A percentile compares a stretch with the other conserved stretches of the same genome.
These are phyloP conservation scores for Hyaloscypha finlandica DNA, from an alignment of 495 filamentous ascomycete genomes.

Conservation along the genomic window DNA sequence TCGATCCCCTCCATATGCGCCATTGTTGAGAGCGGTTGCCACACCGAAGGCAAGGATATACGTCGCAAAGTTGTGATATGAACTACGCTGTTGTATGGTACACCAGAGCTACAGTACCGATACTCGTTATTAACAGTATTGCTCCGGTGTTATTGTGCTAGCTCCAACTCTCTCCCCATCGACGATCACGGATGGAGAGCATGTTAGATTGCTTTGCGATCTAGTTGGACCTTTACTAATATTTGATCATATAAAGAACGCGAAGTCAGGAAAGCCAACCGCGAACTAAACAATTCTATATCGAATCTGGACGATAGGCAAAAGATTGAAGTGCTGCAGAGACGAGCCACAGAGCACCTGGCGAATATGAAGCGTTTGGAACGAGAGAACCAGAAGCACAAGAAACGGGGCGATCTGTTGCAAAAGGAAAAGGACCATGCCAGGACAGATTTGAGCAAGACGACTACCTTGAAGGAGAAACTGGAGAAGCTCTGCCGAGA, in stretches of 20 bases:
- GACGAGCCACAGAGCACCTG: conserved; percentile 86
- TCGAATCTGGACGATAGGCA: conserved; percentile 72
- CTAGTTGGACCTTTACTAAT: neutral
- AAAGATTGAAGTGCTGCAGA: conserved; percentile 84
- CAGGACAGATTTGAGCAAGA: conserved; percentile 84
- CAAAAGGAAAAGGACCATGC: conserved; percentile 96
- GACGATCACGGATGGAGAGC: neutral
- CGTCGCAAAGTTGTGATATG: neutral
- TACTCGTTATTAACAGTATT: no score
- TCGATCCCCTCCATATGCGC: neutral
- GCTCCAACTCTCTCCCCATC: neutral
- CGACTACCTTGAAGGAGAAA: conserved; percentile 85
- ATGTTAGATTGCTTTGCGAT: neutral
- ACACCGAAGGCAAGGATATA: neutral
- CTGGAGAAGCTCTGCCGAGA: conserved; percentile 93
- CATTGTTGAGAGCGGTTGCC: neutral
- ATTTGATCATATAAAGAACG: conserved; percentile 42
- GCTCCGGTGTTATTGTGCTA: neutral
- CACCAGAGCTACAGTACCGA: neutral
- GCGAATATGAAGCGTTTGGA: conserved; percentile 94
- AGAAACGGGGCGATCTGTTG: conserved; percentile 90
- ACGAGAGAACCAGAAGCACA: conserved; percentile 90
- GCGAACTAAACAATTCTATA: conserved; percentile 80
- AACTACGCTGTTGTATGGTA: neutral
- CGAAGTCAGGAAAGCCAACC: conserved; percentile 87